phyloP scores from a whole-genome alignment of 2,329 filamentous ascomycete genomes.

The Aspergillus bombycis region DNA sequence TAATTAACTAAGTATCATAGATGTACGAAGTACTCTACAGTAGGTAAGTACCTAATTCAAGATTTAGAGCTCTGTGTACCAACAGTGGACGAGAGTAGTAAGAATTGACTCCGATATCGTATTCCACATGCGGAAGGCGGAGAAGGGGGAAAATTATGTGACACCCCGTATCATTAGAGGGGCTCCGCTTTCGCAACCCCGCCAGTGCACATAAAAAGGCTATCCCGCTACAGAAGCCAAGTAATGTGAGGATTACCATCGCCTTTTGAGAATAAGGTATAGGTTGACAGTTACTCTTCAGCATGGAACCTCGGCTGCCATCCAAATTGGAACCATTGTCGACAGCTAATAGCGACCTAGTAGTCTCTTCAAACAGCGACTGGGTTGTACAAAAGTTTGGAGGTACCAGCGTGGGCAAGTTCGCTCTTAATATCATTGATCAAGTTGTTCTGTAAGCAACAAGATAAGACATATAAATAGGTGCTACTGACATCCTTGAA shows the following conservation, averaged over 20 bases:
- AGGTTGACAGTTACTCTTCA: constrained; percentile 8
- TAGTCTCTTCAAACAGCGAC: constrained; percentile 35
- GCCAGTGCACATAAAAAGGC: constrained; percentile 28
- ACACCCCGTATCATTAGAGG: constrained; percentile 18
- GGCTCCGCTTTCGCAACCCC: constrained; percentile 34
- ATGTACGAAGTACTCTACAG: too few species aligned
- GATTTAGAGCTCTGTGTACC: too few species aligned
- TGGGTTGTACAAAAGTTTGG: constrained; percentile 97
- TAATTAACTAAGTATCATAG: too few species aligned
- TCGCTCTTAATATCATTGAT: constrained; percentile 73
- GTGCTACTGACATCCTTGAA: background rate
- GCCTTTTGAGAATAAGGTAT: constrained; percentile 2
- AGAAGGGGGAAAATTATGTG: constrained; percentile 14
- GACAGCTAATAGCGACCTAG: constrained; percentile 17
- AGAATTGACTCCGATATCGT: constrained; percentile 18
- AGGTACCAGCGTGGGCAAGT: constrained; percentile 94
- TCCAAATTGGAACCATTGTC: constrained; percentile 17
- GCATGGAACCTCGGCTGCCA: constrained; percentile 22
- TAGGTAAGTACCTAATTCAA: too few species aligned
- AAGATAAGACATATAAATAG: background rate
- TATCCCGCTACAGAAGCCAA: constrained; percentile 23
- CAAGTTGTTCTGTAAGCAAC: constrained; percentile 66
- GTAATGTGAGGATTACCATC: constrained; percentile 12
- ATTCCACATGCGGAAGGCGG: constrained; percentile 16
- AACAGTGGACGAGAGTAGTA: too few species aligned